Evolutionary conservation across 2,329 filamentous ascomycete genomes (phyloP).

Genomic region (Penicillium oxalicum): DNA sequence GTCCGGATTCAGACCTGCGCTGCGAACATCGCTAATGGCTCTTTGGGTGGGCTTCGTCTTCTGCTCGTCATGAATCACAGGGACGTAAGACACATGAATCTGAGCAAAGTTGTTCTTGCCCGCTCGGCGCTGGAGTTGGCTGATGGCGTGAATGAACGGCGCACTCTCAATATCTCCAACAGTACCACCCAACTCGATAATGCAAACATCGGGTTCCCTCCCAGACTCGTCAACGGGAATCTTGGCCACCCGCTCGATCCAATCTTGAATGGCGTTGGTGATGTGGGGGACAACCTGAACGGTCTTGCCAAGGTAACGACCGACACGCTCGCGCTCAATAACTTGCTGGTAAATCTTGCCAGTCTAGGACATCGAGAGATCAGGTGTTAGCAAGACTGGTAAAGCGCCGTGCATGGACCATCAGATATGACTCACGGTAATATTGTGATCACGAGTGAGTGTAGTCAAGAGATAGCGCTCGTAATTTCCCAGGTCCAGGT

Average conservation of each 20-base stretch:
- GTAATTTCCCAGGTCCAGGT: slow-evolving; percentile 71
- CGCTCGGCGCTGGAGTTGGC: slow-evolving; percentile 65
- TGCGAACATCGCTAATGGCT: slow-evolving; percentile 77
- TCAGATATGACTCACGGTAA: slow-evolving; percentile 76
- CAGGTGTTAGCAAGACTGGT: background rate
- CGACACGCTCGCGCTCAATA: slow-evolving; percentile 65
- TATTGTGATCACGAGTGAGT: slow-evolving; percentile 82
- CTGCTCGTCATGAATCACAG: slow-evolving; percentile 66
- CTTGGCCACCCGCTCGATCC: slow-evolving; percentile 79
- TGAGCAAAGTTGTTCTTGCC: slow-evolving; percentile 77
- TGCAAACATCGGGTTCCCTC: slow-evolving; percentile 83
- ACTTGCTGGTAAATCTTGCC: slow-evolving; percentile 73
- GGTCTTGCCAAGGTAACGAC: slow-evolving; percentile 81
- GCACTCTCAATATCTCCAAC: slow-evolving; percentile 76
- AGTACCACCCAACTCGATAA: slow-evolving; percentile 55
- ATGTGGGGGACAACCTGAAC: slow-evolving; percentile 91
- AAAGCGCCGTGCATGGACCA: background rate
- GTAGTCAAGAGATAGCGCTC: slow-evolving; percentile 77
- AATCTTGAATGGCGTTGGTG: slow-evolving; percentile 85
- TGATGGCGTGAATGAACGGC: slow-evolving; percentile 82
- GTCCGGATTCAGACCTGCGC: slow-evolving; percentile 67
- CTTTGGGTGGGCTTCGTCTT: slow-evolving; percentile 98
- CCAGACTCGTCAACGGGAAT: slow-evolving; percentile 81
- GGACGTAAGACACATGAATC: slow-evolving; percentile 76
- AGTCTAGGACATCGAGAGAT: background rate